phyloP scores from a whole-genome alignment of 176 grass and related monocot species.

The Microstegium vimineum region DNA sequence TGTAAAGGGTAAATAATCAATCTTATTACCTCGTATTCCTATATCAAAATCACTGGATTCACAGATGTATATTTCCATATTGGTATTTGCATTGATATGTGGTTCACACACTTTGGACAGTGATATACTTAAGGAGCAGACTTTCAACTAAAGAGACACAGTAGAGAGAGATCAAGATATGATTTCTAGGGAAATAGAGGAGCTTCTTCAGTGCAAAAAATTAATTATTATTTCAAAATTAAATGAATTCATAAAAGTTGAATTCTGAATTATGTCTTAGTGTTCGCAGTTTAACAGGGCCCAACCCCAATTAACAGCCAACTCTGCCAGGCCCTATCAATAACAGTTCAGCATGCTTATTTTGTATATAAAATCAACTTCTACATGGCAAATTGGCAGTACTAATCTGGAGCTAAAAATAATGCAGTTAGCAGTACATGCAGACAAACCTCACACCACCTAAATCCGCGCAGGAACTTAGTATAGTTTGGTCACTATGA shows the following conservation, averaged over 20 bases:
- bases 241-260: not conserved
- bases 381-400: not conserved
- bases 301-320: not conserved
- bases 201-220: not conserved
- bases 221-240: not conserved
- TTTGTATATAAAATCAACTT: not conserved
- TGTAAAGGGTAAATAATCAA: not conserved
- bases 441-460: slow-evolving; percentile 60
- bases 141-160: not conserved
- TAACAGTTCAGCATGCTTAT: not conserved
- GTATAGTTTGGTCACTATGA: slow-evolving; percentile 81
- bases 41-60: not conserved
- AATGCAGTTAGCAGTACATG: not conserved
- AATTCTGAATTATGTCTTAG: not conserved
- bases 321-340: not conserved
- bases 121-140: not conserved
- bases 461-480: slow-evolving; percentile 76
- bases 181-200: not conserved
- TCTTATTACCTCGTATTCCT: not conserved
- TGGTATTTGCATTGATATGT: not conserved
- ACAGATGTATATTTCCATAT: not conserved
- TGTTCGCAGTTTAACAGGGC: not conserved
- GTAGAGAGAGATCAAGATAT: not conserved
- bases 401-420: not conserved
- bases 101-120: not conserved